These are phyloP conservation scores for Penicillium sp. DNA, from an alignment of 2,329 filamentous ascomycete species.

Conservation along the genomic window DNA sequence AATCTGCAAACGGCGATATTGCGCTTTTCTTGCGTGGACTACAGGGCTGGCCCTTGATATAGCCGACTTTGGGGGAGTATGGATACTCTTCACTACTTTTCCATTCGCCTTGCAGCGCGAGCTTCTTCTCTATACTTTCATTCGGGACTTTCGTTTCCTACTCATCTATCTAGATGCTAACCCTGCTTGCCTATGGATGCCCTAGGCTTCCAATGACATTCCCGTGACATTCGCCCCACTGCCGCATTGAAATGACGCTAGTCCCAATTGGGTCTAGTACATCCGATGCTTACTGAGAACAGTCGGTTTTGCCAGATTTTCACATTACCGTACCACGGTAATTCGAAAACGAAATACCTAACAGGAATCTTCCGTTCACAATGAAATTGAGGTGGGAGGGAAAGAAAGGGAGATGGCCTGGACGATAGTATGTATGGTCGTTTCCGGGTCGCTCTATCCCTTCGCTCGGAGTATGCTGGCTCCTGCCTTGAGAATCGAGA, in stretches of 20 bases:
- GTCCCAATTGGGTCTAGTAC: not conserved
- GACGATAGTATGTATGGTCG: not conserved
- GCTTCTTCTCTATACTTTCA: not conserved
- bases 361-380: not conserved
- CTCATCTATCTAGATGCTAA: slow-evolving; percentile 11
- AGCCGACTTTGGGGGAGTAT: not conserved
- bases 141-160: not conserved
- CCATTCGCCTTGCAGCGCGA: not conserved
- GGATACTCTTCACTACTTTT: not conserved
- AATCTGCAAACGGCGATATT: not conserved
- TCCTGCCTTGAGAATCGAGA: slow-evolving; percentile 2
- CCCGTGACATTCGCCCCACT: slow-evolving; percentile 6
- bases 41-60: not conserved
- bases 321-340: slow-evolving; percentile 6
- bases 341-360: not conserved
- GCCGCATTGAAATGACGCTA: not conserved
- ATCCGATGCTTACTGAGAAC: slow-evolving; percentile 4
- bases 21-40: not conserved
- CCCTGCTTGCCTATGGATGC: not conserved
- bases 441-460: slow-evolving; percentile 11
- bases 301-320: slow-evolving; percentile 4
- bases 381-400: not conserved
- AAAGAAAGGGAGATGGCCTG: not conserved
- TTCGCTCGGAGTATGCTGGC: not conserved
- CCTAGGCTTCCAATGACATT: slow-evolving; percentile 5